Base-by-base conservation (phyloP, 2,329 filamentous ascomycete species). In the Lachnellula hyalina region DNA sequence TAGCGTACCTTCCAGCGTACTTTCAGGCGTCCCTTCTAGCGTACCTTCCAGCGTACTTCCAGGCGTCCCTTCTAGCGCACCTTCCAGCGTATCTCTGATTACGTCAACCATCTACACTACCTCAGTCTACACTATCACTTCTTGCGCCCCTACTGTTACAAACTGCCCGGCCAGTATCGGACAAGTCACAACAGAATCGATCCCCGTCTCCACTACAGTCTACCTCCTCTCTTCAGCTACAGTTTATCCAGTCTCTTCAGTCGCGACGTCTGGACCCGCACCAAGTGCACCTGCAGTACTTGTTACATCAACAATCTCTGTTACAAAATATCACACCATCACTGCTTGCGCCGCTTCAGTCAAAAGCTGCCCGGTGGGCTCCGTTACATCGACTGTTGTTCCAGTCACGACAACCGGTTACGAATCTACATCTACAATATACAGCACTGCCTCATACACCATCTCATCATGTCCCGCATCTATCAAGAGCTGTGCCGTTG, bases 241-340 rank as follows among this genome's bases (percentile, higher is more conserved):
- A 23, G 14, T 17, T 5, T n/a, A 5, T 23, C 17, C 42, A 7
- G 7, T 17, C 42, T 19, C 42, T 14, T 28, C 47, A 9, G 12
- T 32, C 11, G 19, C 49, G 25, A 44, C 40, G 17, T 28, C 49
- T 19, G 41, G 35, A 15, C 38, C 52, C 34, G 21, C 57, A 5
- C 57, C 55, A 53, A 60, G 5, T 63, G 61, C 49, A 73, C 49
- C 36, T 8, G 36, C 36, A 11, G 8, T 11, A 11, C 36, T 40
- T 5, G 21, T 23, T 17, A 62, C 61, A 54, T 77, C 77, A 2
- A 79, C 78, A 44, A 68, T 81, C 67, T 79, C 73, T 73, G 74
- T 73, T 55, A 82, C 79, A 48, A 67, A 70, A 3, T 66, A 74
- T 15, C 57, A 64, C 28, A 68, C 65, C 2, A 55, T 67, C 46